phyloP scores from a whole-genome alignment of 257 asterid genomes.

The Plantago ovata region DNA sequence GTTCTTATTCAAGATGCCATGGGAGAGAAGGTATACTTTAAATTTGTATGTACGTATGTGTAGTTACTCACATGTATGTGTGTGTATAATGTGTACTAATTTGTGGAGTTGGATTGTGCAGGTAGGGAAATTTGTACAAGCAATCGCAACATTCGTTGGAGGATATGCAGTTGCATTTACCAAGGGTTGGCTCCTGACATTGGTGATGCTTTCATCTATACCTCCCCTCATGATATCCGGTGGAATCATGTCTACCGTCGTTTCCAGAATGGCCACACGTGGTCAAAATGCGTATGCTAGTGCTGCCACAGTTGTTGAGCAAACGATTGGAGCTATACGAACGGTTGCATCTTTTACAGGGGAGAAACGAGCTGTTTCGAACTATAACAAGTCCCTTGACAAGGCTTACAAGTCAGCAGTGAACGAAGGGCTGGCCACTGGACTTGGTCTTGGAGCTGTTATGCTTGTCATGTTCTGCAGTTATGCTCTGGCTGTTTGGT shows the following conservation, averaged over 20 bases:
- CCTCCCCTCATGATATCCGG: conserved; percentile 18
- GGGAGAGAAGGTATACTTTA: conserved; percentile 12
- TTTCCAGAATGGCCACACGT: conserved; percentile 22
- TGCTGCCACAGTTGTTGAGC: conserved; percentile 34
- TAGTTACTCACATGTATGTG: neutral
- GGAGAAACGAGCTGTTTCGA: conserved; percentile 42
- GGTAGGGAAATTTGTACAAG: conserved; percentile 11
- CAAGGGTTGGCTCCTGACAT: conserved; percentile 12
- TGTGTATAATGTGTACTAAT: neutral
- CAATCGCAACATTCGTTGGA: conserved; percentile 13
- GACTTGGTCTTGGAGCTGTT: conserved; percentile 49
- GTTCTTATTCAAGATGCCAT: conserved; percentile 17
- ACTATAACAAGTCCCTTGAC: conserved; percentile 42
- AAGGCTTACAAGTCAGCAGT: conserved; percentile 35
- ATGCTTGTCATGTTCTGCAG: conserved; percentile 30
- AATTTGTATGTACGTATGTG: neutral
- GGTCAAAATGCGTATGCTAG: conserved; percentile 33
- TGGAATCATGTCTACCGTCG: conserved; percentile 12
- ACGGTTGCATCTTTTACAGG: conserved; percentile 68
- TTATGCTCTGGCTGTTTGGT: conserved; percentile 62
- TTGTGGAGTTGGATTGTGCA: neutral
- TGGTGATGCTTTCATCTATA: conserved; percentile 9
- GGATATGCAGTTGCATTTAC: conserved; percentile 12
- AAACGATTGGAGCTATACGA: conserved; percentile 29
- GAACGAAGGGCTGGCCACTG: conserved; percentile 56